These are phyloP conservation scores for Alternaria tenuissima DNA, from an alignment of 2,329 filamentous ascomycete genomes.

Conservation along the genomic window DNA sequence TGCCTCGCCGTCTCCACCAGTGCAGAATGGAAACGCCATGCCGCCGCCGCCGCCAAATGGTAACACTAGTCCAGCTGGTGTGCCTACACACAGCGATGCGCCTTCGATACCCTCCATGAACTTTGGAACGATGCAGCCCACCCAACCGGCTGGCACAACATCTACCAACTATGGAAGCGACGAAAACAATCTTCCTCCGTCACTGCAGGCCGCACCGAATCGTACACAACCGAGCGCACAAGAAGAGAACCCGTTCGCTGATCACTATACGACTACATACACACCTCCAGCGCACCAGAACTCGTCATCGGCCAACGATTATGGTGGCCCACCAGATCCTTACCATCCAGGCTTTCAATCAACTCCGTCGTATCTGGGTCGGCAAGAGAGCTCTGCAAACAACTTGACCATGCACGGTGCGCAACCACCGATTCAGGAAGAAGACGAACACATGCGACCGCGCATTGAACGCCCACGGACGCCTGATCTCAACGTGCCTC, in stretches of 20 bases:
- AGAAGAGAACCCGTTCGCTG: conserved; percentile 53
- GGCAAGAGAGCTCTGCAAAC: conserved; percentile 55
- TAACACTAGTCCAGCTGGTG: conserved; percentile 11
- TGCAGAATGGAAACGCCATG: conserved; percentile 14
- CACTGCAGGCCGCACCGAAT: conserved; percentile 38
- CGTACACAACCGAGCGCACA: conserved; percentile 21
- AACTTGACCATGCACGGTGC: conserved; percentile 58
- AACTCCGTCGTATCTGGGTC: conserved; percentile 54
- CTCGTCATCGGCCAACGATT: conserved; percentile 23
- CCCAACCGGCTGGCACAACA: conserved; percentile 6
- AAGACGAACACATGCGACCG: conserved; percentile 36
- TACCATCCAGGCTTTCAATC: conserved; percentile 48
- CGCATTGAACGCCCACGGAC: conserved; percentile 37
- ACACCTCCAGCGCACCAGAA: conserved; percentile 32
- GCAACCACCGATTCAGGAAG: conserved; percentile 34
- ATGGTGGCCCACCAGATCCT: conserved; percentile 33
- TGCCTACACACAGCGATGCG: conserved; percentile 26
- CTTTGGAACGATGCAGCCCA: conserved; percentile 14
- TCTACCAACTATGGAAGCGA: conserved; percentile 26
- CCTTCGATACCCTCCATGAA: conserved; percentile 31
- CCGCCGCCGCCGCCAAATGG: not conserved
- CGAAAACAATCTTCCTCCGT: conserved; percentile 33
- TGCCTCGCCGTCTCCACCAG: conserved; percentile 32
- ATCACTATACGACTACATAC: conserved; percentile 50
- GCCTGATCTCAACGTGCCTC: conserved; percentile 29